Evolutionary conservation across 2,329 filamentous ascomycete genomes (phyloP), one percentile per base, ranked within the genome.

Genomic region (Claviceps humidiphila): DNA sequence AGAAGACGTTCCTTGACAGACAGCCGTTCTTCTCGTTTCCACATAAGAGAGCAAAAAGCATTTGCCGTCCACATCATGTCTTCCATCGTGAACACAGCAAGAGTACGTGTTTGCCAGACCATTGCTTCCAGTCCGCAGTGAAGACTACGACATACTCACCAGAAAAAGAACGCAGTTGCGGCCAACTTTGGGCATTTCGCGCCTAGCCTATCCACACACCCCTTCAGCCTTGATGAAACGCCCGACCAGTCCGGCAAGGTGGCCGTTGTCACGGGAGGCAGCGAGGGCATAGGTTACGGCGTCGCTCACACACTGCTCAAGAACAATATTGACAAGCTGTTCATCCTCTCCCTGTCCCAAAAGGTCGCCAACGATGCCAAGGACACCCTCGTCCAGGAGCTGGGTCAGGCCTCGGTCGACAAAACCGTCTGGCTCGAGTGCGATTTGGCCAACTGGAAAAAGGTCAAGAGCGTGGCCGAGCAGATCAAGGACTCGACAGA

Each of bases 161-260:
- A 22, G 9, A 40, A 5, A 2, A 39, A 48, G 47, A 40, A 48
- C 47, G 17, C 38, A 24, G 37, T 48, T 34, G 47, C 47, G 5
- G 47, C 34, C n/a, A 48, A 48, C 37, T 38, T 48, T 37, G 47
- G 47, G 5, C 17, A 22, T 40, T n/a, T 48, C 20, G 47, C 47
- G 2, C 37, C n/a, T 9, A 17, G 47, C 47, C 20, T 48, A 22
- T 48, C 47, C 13, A 48, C 47, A 16, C 17, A 40, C 4, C 47
- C 47, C 30, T 48, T 48, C 20, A 48, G n/a, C 34, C 47, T 48
- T 20, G 47, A 48, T 22, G 47, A 48, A 22, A 48, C 47, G 47
- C 47, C 47, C 11, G 37, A 48, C n/a, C 47, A 48, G 47, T 24
- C 47, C 34, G 47, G 47, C 47, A 48, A 48, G 22, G 47, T 48